phyloP scores from a whole-genome alignment of 257 asterid genomes.

The Plantago major region DNA sequence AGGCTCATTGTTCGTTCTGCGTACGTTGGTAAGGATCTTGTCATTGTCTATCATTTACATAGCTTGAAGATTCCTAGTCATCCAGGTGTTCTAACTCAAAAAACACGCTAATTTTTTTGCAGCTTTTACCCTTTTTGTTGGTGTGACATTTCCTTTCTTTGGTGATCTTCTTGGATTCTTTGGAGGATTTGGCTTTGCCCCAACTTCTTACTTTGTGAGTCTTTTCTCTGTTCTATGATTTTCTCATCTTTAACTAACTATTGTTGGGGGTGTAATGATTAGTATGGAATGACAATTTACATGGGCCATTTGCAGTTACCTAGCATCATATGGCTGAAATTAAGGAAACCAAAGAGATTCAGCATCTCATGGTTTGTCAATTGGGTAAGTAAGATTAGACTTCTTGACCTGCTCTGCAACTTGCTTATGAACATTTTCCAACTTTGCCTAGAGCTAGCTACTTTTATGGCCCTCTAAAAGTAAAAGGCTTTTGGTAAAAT shows the following conservation, averaged over 20 bases:
- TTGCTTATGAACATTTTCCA: no score
- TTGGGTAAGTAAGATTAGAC: conserved; percentile 36
- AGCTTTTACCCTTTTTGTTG: conserved; percentile 49
- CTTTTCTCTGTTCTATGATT: not conserved
- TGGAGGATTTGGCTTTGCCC: conserved; percentile 64
- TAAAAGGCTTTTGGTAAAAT: no score
- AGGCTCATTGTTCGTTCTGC: conserved; percentile 11
- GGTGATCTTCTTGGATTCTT: conserved; percentile 67
- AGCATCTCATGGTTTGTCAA: conserved; percentile 47
- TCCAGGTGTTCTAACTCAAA: not conserved
- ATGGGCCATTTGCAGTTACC: conserved; percentile 36
- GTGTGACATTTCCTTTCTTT: conserved; percentile 55
- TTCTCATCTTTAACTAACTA: not conserved
- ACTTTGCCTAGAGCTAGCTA: no score
- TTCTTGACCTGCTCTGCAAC: not conserved
- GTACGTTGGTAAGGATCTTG: conserved; percentile 6
- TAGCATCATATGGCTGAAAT: conserved; percentile 43
- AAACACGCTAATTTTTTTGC: conserved; percentile 5
- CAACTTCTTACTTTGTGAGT: conserved; percentile 54
- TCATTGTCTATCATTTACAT: not conserved
- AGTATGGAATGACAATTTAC: not conserved
- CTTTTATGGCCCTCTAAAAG: no score
- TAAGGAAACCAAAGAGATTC: conserved; percentile 46
- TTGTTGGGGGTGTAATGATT: not conserved
- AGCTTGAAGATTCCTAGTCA: not conserved